Conservation (phyloP, 2,329 filamentous ascomycete species). For the Talaromyces rugulosus region DNA sequence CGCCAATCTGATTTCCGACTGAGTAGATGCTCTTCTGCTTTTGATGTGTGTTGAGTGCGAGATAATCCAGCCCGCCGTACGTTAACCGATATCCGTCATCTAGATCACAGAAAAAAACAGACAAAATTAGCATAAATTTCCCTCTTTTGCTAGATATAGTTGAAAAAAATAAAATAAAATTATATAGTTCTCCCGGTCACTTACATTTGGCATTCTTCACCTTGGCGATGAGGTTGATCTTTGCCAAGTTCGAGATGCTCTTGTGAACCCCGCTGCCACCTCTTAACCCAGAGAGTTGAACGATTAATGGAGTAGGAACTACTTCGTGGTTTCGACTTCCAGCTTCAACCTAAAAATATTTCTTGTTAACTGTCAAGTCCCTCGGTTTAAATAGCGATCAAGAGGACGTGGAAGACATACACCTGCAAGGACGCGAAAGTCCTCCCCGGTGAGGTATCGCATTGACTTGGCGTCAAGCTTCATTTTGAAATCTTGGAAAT, state of each 20-base stretch:
- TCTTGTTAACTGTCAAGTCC: conserved; percentile 34
- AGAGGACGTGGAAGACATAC: conserved; percentile 51
- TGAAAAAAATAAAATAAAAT: not conserved
- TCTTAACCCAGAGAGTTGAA: conserved; percentile 74
- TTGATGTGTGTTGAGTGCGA: conserved; percentile 87
- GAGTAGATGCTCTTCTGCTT: conserved; percentile 79
- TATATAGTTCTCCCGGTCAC: conserved; percentile 6
- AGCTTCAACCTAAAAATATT: conserved; percentile 67
- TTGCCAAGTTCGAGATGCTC: conserved; percentile 86
- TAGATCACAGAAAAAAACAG: conserved; percentile 19
- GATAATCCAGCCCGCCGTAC: conserved; percentile 94
- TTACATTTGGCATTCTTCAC: conserved; percentile 87
- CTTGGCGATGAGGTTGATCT: conserved; percentile 83
- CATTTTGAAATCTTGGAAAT: conserved; percentile 53
- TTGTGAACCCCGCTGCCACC: conserved; percentile 75
- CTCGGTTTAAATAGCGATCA: conserved; percentile 20
- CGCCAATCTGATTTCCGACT: conserved; percentile 88
- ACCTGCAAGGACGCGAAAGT: conserved; percentile 91
- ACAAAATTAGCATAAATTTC: not conserved
- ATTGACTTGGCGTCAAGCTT: conserved; percentile 92
- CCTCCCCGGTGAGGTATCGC: conserved; percentile 85
- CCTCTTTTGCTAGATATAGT: not conserved
- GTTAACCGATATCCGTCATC: conserved; percentile 94
- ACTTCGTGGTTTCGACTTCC: conserved; percentile 97
- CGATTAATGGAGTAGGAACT: conserved; percentile 85